These are phyloP conservation scores for Cyclotella cryptica DNA, from an alignment of 108 stramenopile genomes.

Conservation along the genomic window DNA sequence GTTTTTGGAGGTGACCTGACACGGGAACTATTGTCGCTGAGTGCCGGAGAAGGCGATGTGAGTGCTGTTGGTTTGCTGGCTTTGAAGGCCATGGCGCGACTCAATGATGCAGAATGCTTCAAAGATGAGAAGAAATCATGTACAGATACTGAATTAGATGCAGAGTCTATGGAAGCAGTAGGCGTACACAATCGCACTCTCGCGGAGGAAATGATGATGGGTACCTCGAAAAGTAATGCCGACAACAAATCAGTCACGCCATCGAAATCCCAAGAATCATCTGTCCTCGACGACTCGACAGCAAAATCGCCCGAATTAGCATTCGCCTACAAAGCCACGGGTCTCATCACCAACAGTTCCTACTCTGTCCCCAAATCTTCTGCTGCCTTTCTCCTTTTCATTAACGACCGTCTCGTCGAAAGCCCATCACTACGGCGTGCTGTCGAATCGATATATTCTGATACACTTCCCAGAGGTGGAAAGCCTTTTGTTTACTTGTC, in stretches of 20 bases:
- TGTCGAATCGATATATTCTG: conserved; percentile 86
- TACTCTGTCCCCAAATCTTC: conserved; percentile 65
- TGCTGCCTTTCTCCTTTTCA: conserved; percentile 88
- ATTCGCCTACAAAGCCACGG: conserved; percentile 62
- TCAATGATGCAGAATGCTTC: conserved; percentile 15
- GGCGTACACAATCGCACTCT: neutral
- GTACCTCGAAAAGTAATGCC: neutral
- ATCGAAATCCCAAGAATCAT: no score
- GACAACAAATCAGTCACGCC: conserved; percentile 14
- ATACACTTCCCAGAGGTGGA: conserved; percentile 71
- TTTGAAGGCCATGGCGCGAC: conserved; percentile 29
- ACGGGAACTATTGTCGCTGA: conserved; percentile 55
- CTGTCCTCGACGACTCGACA: neutral
- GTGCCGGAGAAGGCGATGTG: conserved; percentile 51
- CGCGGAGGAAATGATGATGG: conserved; percentile 51
- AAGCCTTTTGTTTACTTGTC: conserved; percentile 93
- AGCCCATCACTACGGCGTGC: conserved; percentile 73
- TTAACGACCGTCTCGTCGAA: conserved; percentile 94
- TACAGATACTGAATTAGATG: neutral
- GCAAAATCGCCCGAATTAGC: conserved; percentile 34
- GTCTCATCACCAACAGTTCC: conserved; percentile 75
- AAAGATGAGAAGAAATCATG: neutral
- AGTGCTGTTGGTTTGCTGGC: conserved; percentile 32
- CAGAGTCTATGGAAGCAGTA: neutral
- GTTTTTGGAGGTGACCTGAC: conserved; percentile 75